phyloP scores from a whole-genome alignment of 2,329 filamentous ascomycete genomes.

The Neofusicoccum parvum region DNA sequence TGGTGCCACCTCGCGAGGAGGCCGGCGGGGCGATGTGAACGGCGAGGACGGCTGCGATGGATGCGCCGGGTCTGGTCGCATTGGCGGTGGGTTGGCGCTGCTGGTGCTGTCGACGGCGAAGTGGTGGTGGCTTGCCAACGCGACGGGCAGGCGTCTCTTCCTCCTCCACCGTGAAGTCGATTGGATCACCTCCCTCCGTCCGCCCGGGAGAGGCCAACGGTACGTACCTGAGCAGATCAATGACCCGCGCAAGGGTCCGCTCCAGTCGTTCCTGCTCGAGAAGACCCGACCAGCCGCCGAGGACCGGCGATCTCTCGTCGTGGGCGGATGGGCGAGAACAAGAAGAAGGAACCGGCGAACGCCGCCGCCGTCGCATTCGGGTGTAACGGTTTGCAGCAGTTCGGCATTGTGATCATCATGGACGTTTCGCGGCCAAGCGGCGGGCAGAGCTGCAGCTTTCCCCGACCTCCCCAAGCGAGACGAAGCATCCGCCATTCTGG shows the following conservation, averaged over 20 bases:
- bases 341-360: not conserved
- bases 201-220: not conserved
- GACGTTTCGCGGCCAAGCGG: too few relatives aligned
- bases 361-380: not conserved
- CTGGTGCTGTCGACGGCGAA: too few relatives aligned
- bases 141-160: too few relatives aligned
- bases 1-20: too few relatives aligned
- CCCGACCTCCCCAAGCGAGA: not conserved
- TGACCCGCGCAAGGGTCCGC: conserved; percentile 4
- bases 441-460: not conserved
- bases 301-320: not conserved
- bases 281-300: not conserved
- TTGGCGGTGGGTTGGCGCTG: too few relatives aligned
- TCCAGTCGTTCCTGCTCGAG: not conserved
- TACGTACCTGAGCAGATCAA: conserved; percentile 11
- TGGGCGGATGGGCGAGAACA: not conserved
- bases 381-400: conserved; percentile 1
- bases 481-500: not conserved
- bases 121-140: too few relatives aligned
- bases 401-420: not conserved
- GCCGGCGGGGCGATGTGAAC: too few relatives aligned
- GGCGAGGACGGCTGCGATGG: too few relatives aligned
- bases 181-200: too few relatives aligned
- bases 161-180: too few relatives aligned
- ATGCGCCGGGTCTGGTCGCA: too few relatives aligned